Evolutionary conservation across 2,329 filamentous ascomycete species (phyloP).

Genomic region (Pleoardoris graminearum): DNA sequence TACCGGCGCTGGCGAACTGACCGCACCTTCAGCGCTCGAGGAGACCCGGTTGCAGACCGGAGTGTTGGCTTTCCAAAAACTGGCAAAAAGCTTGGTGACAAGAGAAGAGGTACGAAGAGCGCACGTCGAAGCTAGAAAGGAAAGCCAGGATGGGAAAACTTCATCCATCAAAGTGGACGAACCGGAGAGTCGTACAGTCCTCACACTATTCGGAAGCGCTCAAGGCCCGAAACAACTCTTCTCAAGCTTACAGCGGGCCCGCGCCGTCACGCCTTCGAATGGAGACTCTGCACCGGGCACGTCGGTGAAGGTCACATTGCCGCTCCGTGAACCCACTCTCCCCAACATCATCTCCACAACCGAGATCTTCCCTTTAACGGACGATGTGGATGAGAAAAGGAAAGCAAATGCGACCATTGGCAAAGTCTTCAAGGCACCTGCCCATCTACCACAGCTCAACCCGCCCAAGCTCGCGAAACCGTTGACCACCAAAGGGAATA

Average conservation of each 20-base stretch:
- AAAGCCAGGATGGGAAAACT: conserved; percentile 14
- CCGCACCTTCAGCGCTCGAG: conserved; percentile 38
- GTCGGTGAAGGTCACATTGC: conserved; percentile 49
- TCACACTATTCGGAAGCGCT: conserved; percentile 78
- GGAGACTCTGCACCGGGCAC: conserved; percentile 43
- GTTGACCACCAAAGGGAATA: conserved; percentile 62
- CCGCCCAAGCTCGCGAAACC: conserved; percentile 73
- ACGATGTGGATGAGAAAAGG: conserved; percentile 47
- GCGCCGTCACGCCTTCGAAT: conserved; percentile 42
- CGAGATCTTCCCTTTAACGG: conserved; percentile 62
- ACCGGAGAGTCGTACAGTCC: conserved; percentile 59
- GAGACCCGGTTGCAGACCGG: conserved; percentile 38
- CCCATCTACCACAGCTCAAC: conserved; percentile 66
- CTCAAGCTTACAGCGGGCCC: conserved; percentile 73
- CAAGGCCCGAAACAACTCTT: conserved; percentile 78
- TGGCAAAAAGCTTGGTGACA: conserved; percentile 32
- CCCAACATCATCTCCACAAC: conserved; percentile 75
- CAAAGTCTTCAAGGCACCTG: conserved; percentile 71
- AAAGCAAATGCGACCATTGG: conserved; percentile 68
- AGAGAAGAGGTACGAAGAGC: conserved; percentile 33
- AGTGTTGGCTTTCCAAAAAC: conserved; percentile 41
- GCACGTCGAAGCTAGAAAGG: conserved; percentile 8
- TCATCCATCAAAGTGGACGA: conserved; percentile 28
- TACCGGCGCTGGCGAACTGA: conserved; percentile 28
- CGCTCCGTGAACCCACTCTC: conserved; percentile 66